Percentiles rank a stretch among this genome's conserved stretches.
phyloP scores from a whole-genome alignment of 202 grass and related monocot genomes.

The Carex sylvatica region DNA sequence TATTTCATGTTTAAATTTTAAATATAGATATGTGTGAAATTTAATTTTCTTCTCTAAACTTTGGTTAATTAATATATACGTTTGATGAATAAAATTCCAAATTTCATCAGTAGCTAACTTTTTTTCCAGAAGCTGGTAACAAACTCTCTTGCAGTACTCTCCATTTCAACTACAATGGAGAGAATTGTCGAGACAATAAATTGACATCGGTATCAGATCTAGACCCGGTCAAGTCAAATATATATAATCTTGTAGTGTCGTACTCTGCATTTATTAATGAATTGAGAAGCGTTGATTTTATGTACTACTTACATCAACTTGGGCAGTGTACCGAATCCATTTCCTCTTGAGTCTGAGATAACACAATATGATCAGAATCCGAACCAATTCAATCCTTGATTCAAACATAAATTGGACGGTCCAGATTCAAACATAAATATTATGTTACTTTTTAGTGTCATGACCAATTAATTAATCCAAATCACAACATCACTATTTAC shows the following conservation, averaged over 20 bases:
- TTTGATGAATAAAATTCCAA: not conserved
- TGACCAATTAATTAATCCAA: not conserved
- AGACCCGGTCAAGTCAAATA: no score
- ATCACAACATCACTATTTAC: not conserved
- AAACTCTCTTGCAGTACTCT: not conserved
- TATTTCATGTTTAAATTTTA: not conserved
- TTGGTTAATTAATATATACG: not conserved
- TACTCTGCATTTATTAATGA: no score
- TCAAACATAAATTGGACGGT: no score
- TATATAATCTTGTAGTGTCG: no score
- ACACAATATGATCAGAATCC: no score
- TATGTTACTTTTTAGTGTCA: not conserved
- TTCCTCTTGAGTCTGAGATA: no score
- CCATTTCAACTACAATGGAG: not conserved
- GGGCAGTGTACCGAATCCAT: no score
- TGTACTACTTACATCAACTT: not conserved
- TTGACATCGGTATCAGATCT: no score
- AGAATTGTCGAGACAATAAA: not conserved
- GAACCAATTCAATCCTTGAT: no score
- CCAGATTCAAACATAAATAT: no score
- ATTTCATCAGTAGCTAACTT: not conserved
- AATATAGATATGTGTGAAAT: not conserved
- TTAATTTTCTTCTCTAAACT: no score
- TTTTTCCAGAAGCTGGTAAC: not conserved
- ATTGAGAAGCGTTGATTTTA: not conserved